Evolutionary conservation across 805 yeast genomes (phyloP).

Genomic region (Candida silvicultrix): DNA sequence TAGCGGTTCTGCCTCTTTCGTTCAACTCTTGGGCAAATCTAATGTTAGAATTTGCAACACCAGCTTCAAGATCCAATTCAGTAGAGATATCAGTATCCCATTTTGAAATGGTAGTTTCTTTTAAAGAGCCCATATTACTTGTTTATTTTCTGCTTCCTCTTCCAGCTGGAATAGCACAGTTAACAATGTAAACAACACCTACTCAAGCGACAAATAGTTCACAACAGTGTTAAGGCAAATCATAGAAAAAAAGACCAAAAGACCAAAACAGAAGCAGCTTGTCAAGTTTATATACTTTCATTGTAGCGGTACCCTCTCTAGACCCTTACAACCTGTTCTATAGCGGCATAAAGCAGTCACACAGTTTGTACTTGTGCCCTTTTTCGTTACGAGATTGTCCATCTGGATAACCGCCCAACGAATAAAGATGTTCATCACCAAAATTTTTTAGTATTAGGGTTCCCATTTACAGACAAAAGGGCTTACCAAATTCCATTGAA

Average conservation of each 20-base stretch:
- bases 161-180: too few species aligned
- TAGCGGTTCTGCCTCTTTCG: neutral
- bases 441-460: too few species aligned
- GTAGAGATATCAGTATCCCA: slow-evolving; percentile 1
- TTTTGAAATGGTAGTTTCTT: neutral
- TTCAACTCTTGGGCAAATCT: neutral
- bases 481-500: neutral
- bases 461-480: too few species aligned
- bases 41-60: neutral
- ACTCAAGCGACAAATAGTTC: neutral
- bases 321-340: too few species aligned
- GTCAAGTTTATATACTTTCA: neutral
- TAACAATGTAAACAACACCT: too few species aligned
- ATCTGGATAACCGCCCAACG: neutral
- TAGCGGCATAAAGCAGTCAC: too few species aligned
- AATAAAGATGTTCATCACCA: neutral
- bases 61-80: neutral
- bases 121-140: neutral
- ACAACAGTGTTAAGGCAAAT: too few species aligned
- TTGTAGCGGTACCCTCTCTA: neutral
- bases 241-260: too few species aligned
- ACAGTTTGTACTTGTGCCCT: too few species aligned
- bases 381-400: neutral
- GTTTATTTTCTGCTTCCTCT: too few species aligned
- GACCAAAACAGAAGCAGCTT: neutral